phyloP scores from a whole-genome alignment of 495 filamentous ascomycete species.

The Trichodelitschia bisporula region DNA sequence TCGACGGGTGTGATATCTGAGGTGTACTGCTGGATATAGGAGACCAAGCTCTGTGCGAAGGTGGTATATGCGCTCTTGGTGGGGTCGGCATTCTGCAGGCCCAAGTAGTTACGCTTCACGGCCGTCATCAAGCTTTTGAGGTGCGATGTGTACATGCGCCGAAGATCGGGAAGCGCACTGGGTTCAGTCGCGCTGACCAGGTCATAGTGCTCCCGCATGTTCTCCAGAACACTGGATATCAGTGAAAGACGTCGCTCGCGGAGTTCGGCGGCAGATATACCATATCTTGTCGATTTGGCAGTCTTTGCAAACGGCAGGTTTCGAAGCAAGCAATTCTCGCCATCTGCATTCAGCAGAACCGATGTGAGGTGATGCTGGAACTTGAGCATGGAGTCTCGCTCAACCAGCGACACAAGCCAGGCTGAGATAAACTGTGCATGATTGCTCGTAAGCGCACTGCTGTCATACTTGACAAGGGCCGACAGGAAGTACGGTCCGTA shows the following conservation, averaged over 20 bases:
- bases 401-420: slow-evolving; percentile 37
- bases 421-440: slow-evolving; percentile 24
- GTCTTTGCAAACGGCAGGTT: slow-evolving; percentile 38
- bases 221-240: slow-evolving; percentile 35
- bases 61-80: slow-evolving; percentile 32
- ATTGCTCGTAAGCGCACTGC: slow-evolving; percentile 15
- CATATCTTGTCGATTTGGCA: slow-evolving; percentile 16
- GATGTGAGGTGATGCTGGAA: slow-evolving; percentile 38
- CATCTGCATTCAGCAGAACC: slow-evolving; percentile 26
- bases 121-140: slow-evolving; percentile 33
- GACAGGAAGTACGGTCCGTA: slow-evolving; percentile 37
- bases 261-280: slow-evolving; percentile 29
- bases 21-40: slow-evolving; percentile 39
- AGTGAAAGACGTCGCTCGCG: slow-evolving; percentile 30
- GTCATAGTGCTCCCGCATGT: slow-evolving; percentile 26
- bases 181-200: slow-evolving; percentile 8
- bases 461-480: slow-evolving; percentile 25
- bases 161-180: slow-evolving; percentile 18
- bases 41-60: slow-evolving; percentile 39
- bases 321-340: slow-evolving; percentile 23
- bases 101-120: slow-evolving; percentile 46
- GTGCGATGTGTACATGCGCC: slow-evolving; percentile 26
- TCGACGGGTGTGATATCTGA: slow-evolving; percentile 36
- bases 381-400: slow-evolving; percentile 38
- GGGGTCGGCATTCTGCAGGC: slow-evolving; percentile 21